Evolutionary conservation across 1,139 yeast genomes (phyloP).

Genomic region (Saccharomyces hybrid): DNA sequence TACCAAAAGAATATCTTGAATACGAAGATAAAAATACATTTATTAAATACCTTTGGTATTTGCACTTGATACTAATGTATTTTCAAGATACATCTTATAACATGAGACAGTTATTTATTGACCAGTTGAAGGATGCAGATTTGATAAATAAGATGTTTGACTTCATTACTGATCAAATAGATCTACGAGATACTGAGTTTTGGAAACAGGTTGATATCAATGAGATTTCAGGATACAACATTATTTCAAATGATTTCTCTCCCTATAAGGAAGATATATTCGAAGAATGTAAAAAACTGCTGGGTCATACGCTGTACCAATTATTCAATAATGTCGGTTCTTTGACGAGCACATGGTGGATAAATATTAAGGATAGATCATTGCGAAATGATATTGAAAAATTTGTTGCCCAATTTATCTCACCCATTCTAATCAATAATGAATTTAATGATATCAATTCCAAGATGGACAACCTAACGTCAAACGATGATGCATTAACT

Average conservation of each 20-base stretch:
- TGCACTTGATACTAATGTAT: conserved; percentile 58
- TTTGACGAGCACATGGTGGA: conserved; percentile 64
- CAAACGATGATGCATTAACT: conserved; percentile 48
- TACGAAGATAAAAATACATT: conserved; percentile 34
- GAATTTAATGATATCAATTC: conserved; percentile 52
- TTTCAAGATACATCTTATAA: conserved; percentile 62
- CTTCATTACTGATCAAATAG: conserved; percentile 43
- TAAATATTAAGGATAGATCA: conserved; percentile 38
- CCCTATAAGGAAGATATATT: conserved; percentile 21
- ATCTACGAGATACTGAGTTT: conserved; percentile 32
- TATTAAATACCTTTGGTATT: conserved; percentile 54
- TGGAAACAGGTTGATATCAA: conserved; percentile 29
- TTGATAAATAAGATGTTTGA: conserved; percentile 43
- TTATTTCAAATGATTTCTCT: conserved; percentile 18
- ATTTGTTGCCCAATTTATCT: conserved; percentile 53
- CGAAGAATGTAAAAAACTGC: conserved; percentile 37
- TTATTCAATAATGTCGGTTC: conserved; percentile 59
- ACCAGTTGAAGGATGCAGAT: conserved; percentile 45
- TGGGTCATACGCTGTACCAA: conserved; percentile 51
- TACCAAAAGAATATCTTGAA: conserved; percentile 36
- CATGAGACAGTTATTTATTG: conserved; percentile 53
- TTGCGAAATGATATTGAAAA: conserved; percentile 50
- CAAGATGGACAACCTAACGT: conserved; percentile 34
- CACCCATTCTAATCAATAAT: conserved; percentile 54
- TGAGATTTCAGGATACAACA: conserved; percentile 21